Percentiles rank a stretch among this genome's conserved stretches.
Evolutionary conservation across 2,329 filamentous ascomycete genomes (phyloP).

Genomic region (Penicillium sp.): DNA sequence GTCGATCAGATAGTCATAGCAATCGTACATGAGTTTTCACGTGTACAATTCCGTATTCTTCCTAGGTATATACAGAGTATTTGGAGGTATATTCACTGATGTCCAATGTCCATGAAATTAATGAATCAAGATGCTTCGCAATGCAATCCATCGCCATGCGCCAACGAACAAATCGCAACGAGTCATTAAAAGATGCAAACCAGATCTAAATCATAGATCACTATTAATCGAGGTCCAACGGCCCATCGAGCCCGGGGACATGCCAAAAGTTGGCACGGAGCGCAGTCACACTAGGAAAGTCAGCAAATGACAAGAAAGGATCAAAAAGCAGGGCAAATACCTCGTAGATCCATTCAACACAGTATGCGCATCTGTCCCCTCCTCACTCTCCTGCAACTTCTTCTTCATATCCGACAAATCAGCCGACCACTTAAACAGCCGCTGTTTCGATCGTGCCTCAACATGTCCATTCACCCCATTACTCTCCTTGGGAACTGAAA

Average conservation of each 20-base stretch:
- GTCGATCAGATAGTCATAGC: neutral
- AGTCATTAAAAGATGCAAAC: slow-evolving; percentile 6
- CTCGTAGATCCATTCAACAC: slow-evolving; percentile 78
- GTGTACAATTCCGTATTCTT: neutral
- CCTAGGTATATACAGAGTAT: slow-evolving; percentile 7
- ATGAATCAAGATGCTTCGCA: slow-evolving; percentile 5
- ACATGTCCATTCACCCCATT: slow-evolving; percentile 17
- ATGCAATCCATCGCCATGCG: slow-evolving; percentile 10
- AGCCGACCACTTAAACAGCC: slow-evolving; percentile 87
- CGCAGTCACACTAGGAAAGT: slow-evolving; percentile 67
- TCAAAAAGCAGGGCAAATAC: slow-evolving; percentile 40
- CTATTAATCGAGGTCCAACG: slow-evolving; percentile 55
- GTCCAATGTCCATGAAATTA: neutral
- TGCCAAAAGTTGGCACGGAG: slow-evolving; percentile 87
- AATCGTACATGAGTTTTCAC: slow-evolving; percentile 3
- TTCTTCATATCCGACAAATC: slow-evolving; percentile 77
- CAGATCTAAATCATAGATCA: no score
- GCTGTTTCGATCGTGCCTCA: slow-evolving; percentile 54
- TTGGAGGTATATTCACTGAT: neutral
- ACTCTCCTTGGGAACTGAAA: slow-evolving; percentile 38
- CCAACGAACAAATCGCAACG: slow-evolving; percentile 5
- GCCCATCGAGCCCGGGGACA: slow-evolving; percentile 56
- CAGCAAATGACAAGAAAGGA: neutral
- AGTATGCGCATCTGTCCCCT: slow-evolving; percentile 84
- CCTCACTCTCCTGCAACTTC: slow-evolving; percentile 66